Conservation (phyloP, 2,329 filamentous ascomycete genomes). For the Cytospora piceicola region DNA sequence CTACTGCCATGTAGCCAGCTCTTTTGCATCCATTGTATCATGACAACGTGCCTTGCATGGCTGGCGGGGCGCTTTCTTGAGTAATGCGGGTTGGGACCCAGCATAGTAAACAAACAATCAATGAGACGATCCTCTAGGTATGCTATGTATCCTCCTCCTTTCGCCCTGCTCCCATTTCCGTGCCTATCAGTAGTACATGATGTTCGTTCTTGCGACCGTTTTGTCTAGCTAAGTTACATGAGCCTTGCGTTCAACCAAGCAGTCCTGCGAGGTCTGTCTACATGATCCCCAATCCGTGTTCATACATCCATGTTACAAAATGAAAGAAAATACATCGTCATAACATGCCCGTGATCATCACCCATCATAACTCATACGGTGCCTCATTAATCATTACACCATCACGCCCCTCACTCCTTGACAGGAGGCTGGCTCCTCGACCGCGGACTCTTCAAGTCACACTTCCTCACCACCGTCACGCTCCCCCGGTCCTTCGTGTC, state of each 20-base stretch:
- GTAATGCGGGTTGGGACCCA: not conserved
- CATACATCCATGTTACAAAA: not conserved
- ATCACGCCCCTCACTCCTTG: conserved; percentile 20
- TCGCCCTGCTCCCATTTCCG: not conserved
- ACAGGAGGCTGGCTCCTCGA: conserved; percentile 26
- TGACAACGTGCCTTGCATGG: not conserved
- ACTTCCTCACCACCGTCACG: conserved; percentile 28
- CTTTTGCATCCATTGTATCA: too few species aligned
- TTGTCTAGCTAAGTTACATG: conserved; percentile 21
- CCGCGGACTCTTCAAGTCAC: conserved; percentile 23
- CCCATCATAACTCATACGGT: not conserved
- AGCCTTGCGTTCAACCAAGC: conserved; percentile 6
- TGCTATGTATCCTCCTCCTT: not conserved
- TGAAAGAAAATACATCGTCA: not conserved
- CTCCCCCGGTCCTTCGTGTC: conserved; percentile 26
- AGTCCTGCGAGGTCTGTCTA: conserved; percentile 23
- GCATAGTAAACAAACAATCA: not conserved
- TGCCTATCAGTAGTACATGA: conserved; percentile 13
- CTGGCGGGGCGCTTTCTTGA: not conserved
- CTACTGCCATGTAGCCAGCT: too few species aligned
- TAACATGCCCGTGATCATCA: not conserved
- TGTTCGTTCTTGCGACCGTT: conserved; percentile 26
- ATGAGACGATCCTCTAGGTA: not conserved
- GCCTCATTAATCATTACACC: not conserved
- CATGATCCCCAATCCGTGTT: not conserved